Evolutionary conservation across 371 early-diverging fungal species (phyloP).

Genomic region (Mortierella sp.): DNA sequence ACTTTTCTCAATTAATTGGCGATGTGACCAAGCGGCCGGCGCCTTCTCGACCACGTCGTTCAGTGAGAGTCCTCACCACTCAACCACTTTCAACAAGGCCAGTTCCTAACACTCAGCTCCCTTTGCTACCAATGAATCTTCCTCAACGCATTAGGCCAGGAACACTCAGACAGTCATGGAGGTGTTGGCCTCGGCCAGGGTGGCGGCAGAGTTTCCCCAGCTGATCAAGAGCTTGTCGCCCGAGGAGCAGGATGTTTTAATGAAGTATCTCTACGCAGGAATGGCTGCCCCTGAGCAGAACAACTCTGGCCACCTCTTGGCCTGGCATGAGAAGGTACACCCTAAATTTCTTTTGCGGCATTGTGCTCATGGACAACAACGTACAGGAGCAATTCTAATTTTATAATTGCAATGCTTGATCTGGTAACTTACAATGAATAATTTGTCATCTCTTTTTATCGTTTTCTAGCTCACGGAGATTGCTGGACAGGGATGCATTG

Average conservation of each 20-base stretch:
- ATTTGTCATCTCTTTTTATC: not conserved
- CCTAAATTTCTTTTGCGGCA: not conserved
- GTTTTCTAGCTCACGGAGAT: conserved; percentile 78
- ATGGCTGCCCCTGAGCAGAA: conserved; percentile 89
- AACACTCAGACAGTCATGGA: conserved; percentile 86
- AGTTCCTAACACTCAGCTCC: not conserved
- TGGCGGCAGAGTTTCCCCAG: conserved; percentile 73
- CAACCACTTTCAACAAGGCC: not conserved
- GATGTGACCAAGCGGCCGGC: too few relatives aligned
- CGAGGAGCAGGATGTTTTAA: conserved; percentile 82
- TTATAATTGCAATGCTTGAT: not conserved
- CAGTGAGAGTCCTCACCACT: not conserved
- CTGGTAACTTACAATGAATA: not conserved
- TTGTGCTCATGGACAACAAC: not conserved
- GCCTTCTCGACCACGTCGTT: too few relatives aligned
- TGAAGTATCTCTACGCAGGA: conserved; percentile 94
- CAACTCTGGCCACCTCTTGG: conserved; percentile 84
- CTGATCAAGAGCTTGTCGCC: conserved; percentile 71
- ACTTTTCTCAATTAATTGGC: not conserved
- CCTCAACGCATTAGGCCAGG: conserved; percentile 61
- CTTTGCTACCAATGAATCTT: not conserved
- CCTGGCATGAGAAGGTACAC: conserved; percentile 94
- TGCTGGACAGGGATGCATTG: conserved; percentile 89
- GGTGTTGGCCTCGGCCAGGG: conserved; percentile 77
- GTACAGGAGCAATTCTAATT: not conserved